Conservation (phyloP, 805 yeast species). For the Candida easanensis region DNA sequence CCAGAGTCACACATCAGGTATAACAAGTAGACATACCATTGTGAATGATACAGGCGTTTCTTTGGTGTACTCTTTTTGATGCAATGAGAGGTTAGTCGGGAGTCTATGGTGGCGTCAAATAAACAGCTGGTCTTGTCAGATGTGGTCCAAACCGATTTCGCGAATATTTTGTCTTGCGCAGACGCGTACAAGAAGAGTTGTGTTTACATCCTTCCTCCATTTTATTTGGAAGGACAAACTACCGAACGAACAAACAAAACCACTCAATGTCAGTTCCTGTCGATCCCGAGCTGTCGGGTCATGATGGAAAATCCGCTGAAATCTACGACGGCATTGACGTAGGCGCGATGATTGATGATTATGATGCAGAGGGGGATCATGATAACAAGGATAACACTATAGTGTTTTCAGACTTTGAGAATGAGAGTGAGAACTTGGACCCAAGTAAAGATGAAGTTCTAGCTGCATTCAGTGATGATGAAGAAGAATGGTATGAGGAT, state of each 20-base stretch:
- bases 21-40: too few relatives aligned
- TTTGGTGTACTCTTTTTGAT: too few relatives aligned
- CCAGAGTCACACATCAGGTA: too few relatives aligned
- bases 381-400: not conserved
- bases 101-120: not conserved
- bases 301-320: constrained; percentile 5
- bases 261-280: constrained; percentile 12
- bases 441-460: constrained; percentile 30
- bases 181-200: too few relatives aligned
- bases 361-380: not conserved
- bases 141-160: too few relatives aligned
- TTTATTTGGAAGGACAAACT: not conserved
- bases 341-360: constrained; percentile 22
- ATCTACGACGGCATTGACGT: constrained; percentile 33
- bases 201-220: too few relatives aligned
- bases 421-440: constrained; percentile 16
- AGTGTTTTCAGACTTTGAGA: constrained; percentile 7
- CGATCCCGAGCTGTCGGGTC: constrained; percentile 9
- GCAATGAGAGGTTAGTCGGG: too few relatives aligned
- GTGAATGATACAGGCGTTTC: too few relatives aligned
- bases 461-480: constrained; percentile 35
- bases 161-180: too few relatives aligned
- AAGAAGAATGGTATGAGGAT: constrained; percentile 34
- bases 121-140: too few relatives aligned
- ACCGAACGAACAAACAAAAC: not conserved